Evolutionary conservation across 345 rosid genomes (phyloP).

Genomic region (Camelina hispida): DNA sequence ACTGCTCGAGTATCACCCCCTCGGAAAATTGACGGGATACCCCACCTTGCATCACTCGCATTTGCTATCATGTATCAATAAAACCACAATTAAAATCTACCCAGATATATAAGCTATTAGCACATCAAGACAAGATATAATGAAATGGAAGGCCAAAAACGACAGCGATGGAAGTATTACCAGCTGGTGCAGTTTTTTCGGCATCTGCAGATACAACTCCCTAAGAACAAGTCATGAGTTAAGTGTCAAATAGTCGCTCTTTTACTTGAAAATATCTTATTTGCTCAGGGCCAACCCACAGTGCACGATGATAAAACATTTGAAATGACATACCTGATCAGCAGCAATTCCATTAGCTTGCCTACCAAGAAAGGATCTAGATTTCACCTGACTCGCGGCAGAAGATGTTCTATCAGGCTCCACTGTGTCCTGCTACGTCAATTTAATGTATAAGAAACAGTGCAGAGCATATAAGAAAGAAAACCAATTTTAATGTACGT

Average conservation of each 20-base stretch:
- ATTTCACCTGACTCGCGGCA: slow-evolving; percentile 70
- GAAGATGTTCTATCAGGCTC: slow-evolving; percentile 79
- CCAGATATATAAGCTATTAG: slow-evolving; percentile 18
- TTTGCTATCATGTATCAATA: slow-evolving; percentile 49
- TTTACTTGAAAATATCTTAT: slow-evolving; percentile 10
- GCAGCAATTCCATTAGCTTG: slow-evolving; percentile 82
- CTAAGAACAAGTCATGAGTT: slow-evolving; percentile 45
- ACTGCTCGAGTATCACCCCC: slow-evolving; percentile 62
- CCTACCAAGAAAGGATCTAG: slow-evolving; percentile 83
- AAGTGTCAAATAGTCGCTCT: slow-evolving; percentile 17
- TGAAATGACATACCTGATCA: slow-evolving; percentile 71
- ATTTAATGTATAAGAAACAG: slow-evolving; percentile 15
- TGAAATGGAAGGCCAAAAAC: slow-evolving; percentile 2
- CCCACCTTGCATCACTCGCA: slow-evolving; percentile 76
- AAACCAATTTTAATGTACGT: not conserved
- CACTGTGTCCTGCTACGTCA: slow-evolving; percentile 59
- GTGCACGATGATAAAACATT: slow-evolving; percentile 17
- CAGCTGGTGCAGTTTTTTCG: slow-evolving; percentile 71
- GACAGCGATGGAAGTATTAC: slow-evolving; percentile 49
- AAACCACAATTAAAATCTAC: slow-evolving; percentile 34
- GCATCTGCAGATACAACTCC: slow-evolving; percentile 62
- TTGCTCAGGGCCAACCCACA: slow-evolving; percentile 25
- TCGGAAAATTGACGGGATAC: slow-evolving; percentile 89
- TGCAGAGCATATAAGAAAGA: slow-evolving; percentile 19
- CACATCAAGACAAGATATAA: slow-evolving; percentile 4